Percentiles rank a stretch among this genome's conserved stretches.
phyloP scores from a whole-genome alignment of 1,284 basidiomycete species.

The Meripilus lineatus region DNA sequence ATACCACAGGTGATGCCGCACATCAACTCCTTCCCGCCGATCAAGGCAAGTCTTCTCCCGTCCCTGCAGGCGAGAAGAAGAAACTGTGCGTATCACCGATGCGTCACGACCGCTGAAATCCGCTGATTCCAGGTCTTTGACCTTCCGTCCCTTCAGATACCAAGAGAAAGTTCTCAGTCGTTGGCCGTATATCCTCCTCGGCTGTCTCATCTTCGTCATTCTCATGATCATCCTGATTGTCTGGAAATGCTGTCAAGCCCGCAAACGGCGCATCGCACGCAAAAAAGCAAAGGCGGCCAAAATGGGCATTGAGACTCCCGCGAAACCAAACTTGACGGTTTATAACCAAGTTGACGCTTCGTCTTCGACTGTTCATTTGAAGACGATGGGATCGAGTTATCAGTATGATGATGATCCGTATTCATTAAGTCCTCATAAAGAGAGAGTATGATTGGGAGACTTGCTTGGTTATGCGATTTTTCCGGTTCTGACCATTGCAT shows the following conservation, averaged over 20 bases:
- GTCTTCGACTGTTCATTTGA: slow-evolving; percentile 9
- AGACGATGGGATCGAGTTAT: slow-evolving; percentile 11
- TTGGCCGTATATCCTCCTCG: slow-evolving; percentile 73
- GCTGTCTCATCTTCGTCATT: slow-evolving; percentile 51
- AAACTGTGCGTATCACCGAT: slow-evolving; percentile 45
- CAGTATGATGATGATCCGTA: slow-evolving; percentile 10
- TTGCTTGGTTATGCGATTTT: too few relatives aligned
- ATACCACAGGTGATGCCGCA: slow-evolving; percentile 33
- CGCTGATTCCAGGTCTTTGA: not conserved
- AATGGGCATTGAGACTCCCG: slow-evolving; percentile 11
- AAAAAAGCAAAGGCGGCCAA: slow-evolving; percentile 14
- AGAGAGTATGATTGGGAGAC: not conserved
- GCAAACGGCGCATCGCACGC: slow-evolving; percentile 18
- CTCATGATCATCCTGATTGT: slow-evolving; percentile 46
- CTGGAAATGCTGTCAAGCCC: slow-evolving; percentile 62
- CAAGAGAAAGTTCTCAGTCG: slow-evolving; percentile 65
- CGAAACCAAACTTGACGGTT: not conserved
- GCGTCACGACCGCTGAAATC: not conserved
- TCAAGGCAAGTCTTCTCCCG: slow-evolving; percentile 59
- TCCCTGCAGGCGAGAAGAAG: slow-evolving; percentile 64
- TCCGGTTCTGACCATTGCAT: not conserved
- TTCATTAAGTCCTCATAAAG: slow-evolving; percentile 3
- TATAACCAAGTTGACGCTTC: slow-evolving; percentile 9
- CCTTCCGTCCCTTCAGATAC: slow-evolving; percentile 14
- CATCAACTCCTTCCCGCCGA: slow-evolving; percentile 54